Base-by-base conservation (phyloP, 192 early-diverging fungal genomes). In the Haplosporangium gracile region DNA sequence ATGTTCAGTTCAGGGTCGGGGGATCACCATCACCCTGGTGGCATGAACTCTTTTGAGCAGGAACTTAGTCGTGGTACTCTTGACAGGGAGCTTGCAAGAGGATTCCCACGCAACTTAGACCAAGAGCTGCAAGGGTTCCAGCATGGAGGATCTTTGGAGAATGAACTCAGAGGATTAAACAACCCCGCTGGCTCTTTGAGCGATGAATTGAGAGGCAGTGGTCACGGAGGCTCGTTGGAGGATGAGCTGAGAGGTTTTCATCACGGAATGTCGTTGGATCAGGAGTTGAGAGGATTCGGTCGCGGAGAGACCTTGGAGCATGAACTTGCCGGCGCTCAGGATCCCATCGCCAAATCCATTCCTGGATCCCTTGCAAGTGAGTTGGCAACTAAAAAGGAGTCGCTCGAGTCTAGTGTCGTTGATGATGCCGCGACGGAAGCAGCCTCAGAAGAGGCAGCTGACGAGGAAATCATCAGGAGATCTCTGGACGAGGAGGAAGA, bases 51-150 rank as follows among this genome's bases (percentile, higher is more conserved):
- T 11, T 57, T 85, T 38, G 83, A 70, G 0, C 70, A 70, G 34
- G 82, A 84, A 39, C 74, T 77, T 20, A 74, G 63, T 4, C 70
- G 40, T 13, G 72, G 69, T n/a, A 81, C n/a, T 40, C 76, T 77
- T 20, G 72, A 74, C 24, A 49, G 32, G 4, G 77, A 70, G 45
- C 29, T 77, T 13, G 68, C 26, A 34, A 68, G 63, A 70, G 42
- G 39, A 15, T 15, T 65, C 32, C 20, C 32, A 45, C 63, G 73
- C 1, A 49, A 36, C 16, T 70, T 74, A n/a, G 63, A 53, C 42
- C 68, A 78, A n/a, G 81, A 75, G 29, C 40, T 82, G 8, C 74
- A 63, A 47, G 74, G 80, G n/a, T 60, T 60, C 6, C 55, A 60
- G 8, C n/a, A 60, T 26, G 55, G 55, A 2, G 22, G 38, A 20